Base-by-base conservation (phyloP, 768 basidiomycete species). In the Cystofilobasidium capitatum region DNA sequence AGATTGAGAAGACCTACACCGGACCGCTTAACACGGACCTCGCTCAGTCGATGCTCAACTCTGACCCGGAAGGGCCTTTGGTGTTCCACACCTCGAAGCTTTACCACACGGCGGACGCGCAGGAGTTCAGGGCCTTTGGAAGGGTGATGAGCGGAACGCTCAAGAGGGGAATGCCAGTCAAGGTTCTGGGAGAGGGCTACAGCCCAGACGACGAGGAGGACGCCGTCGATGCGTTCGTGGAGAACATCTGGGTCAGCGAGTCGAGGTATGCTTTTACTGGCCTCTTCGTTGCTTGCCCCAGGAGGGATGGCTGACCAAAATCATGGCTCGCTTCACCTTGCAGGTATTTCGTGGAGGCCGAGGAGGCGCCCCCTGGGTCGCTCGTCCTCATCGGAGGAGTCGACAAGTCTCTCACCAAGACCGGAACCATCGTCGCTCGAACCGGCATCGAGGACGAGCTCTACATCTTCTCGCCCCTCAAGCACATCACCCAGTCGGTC, bases 141-240 rank as follows among this genome's bases (percentile, higher is more conserved):
- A 85, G 96, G 69, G 86, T 99, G 22, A 81, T 97, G 76, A 91
- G 90, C 72, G 96, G 96, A 24, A 96, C 93, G 0, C 78, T 97
- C 29, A 81, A 82, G 72, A 88, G 87, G 72, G 91, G 91, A 16
- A 82, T 84, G 81, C 81, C 85, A 39, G 81, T 99, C 70, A 97
- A 96, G 79, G 93, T 98, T n/a, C 81, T 99, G 9, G 96, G 96
- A 65, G 96, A 98, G 76, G 91, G 91, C 0, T 99, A 93, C 77
- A 94, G 92, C 17, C 89, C 90, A n/a, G 94, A 97, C 73, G 96
- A 99, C 71, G 94, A 98, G 79, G 96, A 99, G 78, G 96, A 99
- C 74, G 94, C 97, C 91, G 83, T 88, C 76, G 86, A 85, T 70
- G 85, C 84, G 17, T 83, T 80, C 2, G 83, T 96, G 3, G 93